Evolutionary conservation across 805 yeast species (phyloP), one percentile per base, ranked within the genome.

Genomic region (Wickerhamiella occidentalis): DNA sequence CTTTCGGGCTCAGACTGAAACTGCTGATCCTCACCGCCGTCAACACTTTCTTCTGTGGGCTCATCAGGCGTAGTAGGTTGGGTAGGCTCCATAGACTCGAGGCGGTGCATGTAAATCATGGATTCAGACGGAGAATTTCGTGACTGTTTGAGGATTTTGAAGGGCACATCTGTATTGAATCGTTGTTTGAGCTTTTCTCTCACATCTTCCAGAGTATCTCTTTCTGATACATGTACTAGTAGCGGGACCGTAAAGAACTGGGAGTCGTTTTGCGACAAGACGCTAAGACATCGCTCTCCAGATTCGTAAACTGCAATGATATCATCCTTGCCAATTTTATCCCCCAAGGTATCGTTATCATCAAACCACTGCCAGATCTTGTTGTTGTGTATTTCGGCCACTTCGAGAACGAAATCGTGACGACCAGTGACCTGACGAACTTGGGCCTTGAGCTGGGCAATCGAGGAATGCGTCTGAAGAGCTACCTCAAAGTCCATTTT

Each of bases 211-310:
- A 56, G 47, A 19, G 71, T 62, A 35, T 83, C 90, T 1, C 68
- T 70, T 30, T 69, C 67, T 1, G 72, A 47, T 11, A 86, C 58
- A 0, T 78, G 72, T 25, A 87, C 68, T 56, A 87, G 79, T 56
- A 85, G 77, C 2, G 97, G 97, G 1, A 80, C 62, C 1, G 87
- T 94, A 65, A 86, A 83, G 1, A 79, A 64, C 40, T 70, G 41
- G 13, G 28, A 17, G 9, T 12, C 3, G 28, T 22, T 19, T 18
- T 22, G 45, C 15, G 23, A 12, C 22, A 48, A 6, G 12, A 48
- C 43, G 4, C 42, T 25, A 25, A 48, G 29, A 6, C n/a, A 22
- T 2, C 21, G 30, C 12, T 38, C 47, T 4, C 15, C 36, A 11
- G 42, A 19, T 55, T 78, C 82, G 61, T 86, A 85, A 55, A 86